A percentile compares a stretch with the other conserved stretches of the same genome.
These are phyloP conservation scores for Citrus mangshanensis DNA, from an alignment of 345 rosid species.

Conservation along the genomic window DNA sequence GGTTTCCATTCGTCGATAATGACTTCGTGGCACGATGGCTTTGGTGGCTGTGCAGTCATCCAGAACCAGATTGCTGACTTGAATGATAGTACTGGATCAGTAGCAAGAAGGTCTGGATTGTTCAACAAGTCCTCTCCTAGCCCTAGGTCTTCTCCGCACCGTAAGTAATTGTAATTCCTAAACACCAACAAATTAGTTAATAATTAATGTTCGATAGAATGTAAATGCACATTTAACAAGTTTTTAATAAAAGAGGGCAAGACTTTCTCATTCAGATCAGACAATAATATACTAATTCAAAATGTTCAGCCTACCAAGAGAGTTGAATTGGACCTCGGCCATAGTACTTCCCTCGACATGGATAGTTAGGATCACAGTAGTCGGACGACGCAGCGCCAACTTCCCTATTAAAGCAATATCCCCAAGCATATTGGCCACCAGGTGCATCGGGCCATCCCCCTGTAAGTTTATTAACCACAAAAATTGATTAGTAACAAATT, in stretches of 20 bases:
- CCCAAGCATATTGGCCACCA: slow-evolving; percentile 63
- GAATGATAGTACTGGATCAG: slow-evolving; percentile 44
- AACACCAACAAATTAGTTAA: not conserved
- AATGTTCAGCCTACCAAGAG: slow-evolving; percentile 28
- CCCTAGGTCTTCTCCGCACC: slow-evolving; percentile 50
- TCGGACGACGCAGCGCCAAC: slow-evolving; percentile 25
- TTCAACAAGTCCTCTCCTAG: slow-evolving; percentile 48
- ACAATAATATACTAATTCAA: too few species aligned
- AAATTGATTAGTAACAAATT: not conserved
- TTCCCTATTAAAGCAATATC: slow-evolving; percentile 50
- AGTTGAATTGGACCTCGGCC: slow-evolving; percentile 77
- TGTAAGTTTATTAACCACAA: not conserved
- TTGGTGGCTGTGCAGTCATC: slow-evolving; percentile 58
- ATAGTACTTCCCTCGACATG: slow-evolving; percentile 51
- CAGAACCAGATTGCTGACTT: slow-evolving; percentile 76
- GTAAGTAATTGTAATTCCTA: slow-evolving; percentile 70
- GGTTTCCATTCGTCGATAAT: slow-evolving; percentile 44
- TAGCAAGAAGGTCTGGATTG: slow-evolving; percentile 53
- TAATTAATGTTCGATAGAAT: not conserved
- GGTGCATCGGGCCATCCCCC: slow-evolving; percentile 57
- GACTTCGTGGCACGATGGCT: slow-evolving; percentile 61
- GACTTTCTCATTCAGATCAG: not conserved
- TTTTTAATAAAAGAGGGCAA: not conserved
- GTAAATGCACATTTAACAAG: not conserved
- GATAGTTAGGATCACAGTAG: slow-evolving; percentile 38